Percentiles rank a stretch among this genome's conserved stretches.
Evolutionary conservation across 345 rosid species (phyloP).

Genomic region (Anastatica hierochuntica): DNA sequence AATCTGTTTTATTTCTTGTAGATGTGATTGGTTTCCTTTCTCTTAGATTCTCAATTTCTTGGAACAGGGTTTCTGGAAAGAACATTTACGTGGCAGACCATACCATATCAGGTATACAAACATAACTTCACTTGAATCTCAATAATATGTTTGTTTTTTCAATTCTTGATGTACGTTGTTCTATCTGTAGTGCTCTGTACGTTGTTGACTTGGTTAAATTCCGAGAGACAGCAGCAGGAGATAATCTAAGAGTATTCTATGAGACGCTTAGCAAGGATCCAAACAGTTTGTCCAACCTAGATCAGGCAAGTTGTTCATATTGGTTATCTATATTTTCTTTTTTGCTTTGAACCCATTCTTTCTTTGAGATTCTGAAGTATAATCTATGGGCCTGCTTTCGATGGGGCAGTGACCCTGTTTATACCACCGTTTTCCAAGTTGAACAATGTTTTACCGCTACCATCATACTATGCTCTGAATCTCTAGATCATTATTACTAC

Average conservation of each 20-base stretch:
- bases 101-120: conserved; percentile 84
- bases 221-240: conserved; percentile 97
- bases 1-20: background rate
- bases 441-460: too few species aligned
- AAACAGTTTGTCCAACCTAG: conserved; percentile 90
- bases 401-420: too few species aligned
- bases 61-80: conserved; percentile 95
- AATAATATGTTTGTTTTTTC: background rate
- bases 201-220: conserved; percentile 91
- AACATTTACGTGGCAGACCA: conserved; percentile 82
- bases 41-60: conserved; percentile 7
- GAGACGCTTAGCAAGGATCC: conserved; percentile 99
- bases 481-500: background rate
- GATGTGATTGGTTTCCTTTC: conserved; percentile 9
- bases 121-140: conserved; percentile 6
- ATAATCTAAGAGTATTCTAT: conserved; percentile 88
- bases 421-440: too few species aligned
- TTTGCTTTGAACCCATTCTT: too few species aligned
- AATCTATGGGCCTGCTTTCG: too few species aligned
- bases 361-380: too few species aligned
- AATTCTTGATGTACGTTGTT: conserved; percentile 20
- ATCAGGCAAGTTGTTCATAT: conserved; percentile 48
- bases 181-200: conserved; percentile 71
- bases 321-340: background rate
- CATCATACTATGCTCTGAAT: too few species aligned